Evolutionary conservation across 352 stramenopile species (phyloP).

Genomic region (Phytophthora palmivora): DNA sequence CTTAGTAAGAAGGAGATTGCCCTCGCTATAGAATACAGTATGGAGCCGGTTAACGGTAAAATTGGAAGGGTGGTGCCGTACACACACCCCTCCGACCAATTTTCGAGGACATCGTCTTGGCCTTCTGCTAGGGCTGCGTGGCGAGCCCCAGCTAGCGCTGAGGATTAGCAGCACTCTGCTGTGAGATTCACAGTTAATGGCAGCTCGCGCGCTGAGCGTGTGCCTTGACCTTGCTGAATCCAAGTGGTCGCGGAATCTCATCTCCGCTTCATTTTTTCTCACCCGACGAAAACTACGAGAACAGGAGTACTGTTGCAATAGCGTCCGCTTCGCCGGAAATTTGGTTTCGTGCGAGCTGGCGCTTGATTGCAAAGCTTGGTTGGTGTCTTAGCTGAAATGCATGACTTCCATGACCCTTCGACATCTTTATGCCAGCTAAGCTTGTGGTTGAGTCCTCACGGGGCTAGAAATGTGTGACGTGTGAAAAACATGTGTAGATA

Average conservation of each 20-base stretch:
- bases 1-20: too few relatives aligned
- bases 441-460: conserved; percentile 22
- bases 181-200: conserved; percentile 19
- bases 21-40: too few relatives aligned
- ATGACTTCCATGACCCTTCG: conserved; percentile 14
- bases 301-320: neutral
- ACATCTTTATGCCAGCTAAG: conserved; percentile 17
- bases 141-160: neutral
- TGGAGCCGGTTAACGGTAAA: neutral
- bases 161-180: conserved; percentile 10
- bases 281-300: too few relatives aligned
- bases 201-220: neutral
- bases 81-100: neutral
- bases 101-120: conserved; percentile 28
- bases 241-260: conserved; percentile 26
- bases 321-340: too few relatives aligned
- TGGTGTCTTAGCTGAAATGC: conserved; percentile 2
- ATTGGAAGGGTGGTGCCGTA: neutral
- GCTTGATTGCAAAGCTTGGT: conserved; percentile 22
- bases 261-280: conserved; percentile 21
- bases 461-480: conserved; percentile 27
- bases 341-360: neutral
- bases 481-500: neutral
- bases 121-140: conserved; percentile 25
- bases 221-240: conserved; percentile 10